Evolutionary conservation across 768 basidiomycete genomes (phyloP).

Genomic region (Cubamyces lactineus): DNA sequence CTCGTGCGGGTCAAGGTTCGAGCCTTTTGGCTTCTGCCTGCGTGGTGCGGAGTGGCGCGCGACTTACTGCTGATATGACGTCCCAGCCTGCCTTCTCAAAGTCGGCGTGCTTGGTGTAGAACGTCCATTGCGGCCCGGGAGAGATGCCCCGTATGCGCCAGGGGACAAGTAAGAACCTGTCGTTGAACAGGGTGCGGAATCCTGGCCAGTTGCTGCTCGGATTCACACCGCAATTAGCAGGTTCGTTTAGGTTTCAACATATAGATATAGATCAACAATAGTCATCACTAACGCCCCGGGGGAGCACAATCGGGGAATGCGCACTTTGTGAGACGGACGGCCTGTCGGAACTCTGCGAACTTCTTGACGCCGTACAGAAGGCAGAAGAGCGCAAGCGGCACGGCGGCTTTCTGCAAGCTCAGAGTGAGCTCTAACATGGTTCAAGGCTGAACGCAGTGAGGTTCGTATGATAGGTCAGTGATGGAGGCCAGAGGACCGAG

Average conservation of each 20-base stretch:
- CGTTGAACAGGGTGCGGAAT: slow-evolving; percentile 24
- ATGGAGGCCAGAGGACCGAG: no score
- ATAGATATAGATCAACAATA: no score
- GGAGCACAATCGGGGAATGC: background rate
- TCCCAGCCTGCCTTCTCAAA: slow-evolving; percentile 31
- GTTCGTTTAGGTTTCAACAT: no score
- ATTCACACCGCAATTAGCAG: no score
- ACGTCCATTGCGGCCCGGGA: slow-evolving; percentile 27
- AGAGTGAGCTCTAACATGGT: no score
- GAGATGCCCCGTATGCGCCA: slow-evolving; percentile 27
- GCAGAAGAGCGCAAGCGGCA: slow-evolving; percentile 17
- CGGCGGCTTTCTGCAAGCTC: background rate
- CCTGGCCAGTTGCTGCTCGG: slow-evolving; percentile 24
- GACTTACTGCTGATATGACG: slow-evolving; percentile 29
- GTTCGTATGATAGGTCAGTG: no score
- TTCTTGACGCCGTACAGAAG: slow-evolving; percentile 21
- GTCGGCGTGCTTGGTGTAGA: slow-evolving; percentile 28
- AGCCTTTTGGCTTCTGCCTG: no score
- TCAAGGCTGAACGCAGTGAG: no score
- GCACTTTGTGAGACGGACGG: slow-evolving; percentile 27
- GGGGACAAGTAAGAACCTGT: slow-evolving; percentile 24
- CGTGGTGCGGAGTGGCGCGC: no score
- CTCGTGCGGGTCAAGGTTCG: background rate
- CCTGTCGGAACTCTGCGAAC: slow-evolving; percentile 23
- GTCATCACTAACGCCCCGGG: background rate